Base-by-base conservation (phyloP, 1,284 basidiomycete species). In the Ceratorhiza oryzae-sativae region DNA sequence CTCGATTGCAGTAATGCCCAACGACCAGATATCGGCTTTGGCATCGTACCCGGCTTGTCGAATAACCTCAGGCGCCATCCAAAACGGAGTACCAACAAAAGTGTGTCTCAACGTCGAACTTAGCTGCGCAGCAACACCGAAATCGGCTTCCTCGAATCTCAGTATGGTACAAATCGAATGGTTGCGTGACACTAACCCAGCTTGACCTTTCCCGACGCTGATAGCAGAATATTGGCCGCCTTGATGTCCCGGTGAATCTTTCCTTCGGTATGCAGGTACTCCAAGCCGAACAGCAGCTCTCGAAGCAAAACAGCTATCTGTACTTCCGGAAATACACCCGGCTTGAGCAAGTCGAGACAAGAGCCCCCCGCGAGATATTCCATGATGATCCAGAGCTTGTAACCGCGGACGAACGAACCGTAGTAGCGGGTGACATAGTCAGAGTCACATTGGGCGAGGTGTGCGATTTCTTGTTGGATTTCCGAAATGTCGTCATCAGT, bases 221-320 rank as follows among this genome's bases (percentile, higher is more conserved):
- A 95, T 12, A 98, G 87, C 1, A 99, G 86, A 62, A 99, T 87
- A 77, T 99, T 99, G 60, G 97, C 97, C 0, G 97, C 97, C 81
- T 99, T 99, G 86, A 99, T 98, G 79, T 99, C 97, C 58, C 97
- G 90, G 80, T 99, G 97, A 73, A 99, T 98, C 76, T 96, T 98
- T 61, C 94, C 91, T 79, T 98, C 94, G 30, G 75, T 87, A 79
- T 99, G 97, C 18, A 99, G 88, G 79, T 99, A 99, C 73, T 95
- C 93, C 53, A 99, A 88, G 18, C 97, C 97, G n/a, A 92, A 82
- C 27, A 99, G 85, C 0, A 99, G 88, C 80, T 99, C 97, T 62
- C 94, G 90, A 78, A 94, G 95, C 75, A 98, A 88, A 76, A 97
- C 91, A 15, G 97, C 95, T 75, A 98, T 97, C 78, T 98, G 95